Percentiles rank a stretch among this genome's conserved stretches.
phyloP scores from a whole-genome alignment of 306 rosid genomes.

The Prunus mongolica region DNA sequence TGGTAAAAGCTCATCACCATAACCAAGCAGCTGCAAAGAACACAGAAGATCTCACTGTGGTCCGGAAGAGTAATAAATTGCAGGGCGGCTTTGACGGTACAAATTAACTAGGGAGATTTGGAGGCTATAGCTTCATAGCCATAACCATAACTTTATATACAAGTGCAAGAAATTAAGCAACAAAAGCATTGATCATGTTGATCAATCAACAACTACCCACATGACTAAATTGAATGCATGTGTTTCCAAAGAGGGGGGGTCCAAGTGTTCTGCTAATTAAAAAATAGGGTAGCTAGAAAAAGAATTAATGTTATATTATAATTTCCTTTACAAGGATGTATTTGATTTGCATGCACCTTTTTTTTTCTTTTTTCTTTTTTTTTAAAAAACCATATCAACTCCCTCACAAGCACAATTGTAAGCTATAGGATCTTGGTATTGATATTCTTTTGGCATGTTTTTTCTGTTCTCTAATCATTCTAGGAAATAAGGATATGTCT shows the following conservation, averaged over 20 bases:
- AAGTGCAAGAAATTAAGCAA: background rate
- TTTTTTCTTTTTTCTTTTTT: background rate
- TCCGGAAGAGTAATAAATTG: background rate
- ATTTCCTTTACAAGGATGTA: background rate
- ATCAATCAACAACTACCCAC: background rate
- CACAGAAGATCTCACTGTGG: background rate
- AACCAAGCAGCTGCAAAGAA: constrained; percentile 2
- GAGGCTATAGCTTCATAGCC: background rate
- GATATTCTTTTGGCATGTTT: background rate
- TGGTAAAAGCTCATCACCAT: background rate
- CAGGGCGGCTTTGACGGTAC: background rate
- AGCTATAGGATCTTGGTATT: too few relatives aligned
- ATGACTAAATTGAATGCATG: background rate
- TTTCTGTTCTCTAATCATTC: background rate
- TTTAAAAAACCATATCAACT: background rate
- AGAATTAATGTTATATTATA: background rate
- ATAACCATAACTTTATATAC: background rate
- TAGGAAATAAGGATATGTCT: background rate
- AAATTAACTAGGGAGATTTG: background rate
- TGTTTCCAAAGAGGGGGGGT: background rate
- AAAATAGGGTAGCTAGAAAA: background rate
- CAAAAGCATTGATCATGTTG: background rate
- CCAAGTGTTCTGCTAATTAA: background rate
- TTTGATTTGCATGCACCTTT: background rate
- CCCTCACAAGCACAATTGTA: too few relatives aligned